A percentile compares a stretch with the other conserved stretches of the same genome.
Evolutionary conservation across 768 basidiomycete genomes (phyloP).

Genomic region (Trametes cubensis): DNA sequence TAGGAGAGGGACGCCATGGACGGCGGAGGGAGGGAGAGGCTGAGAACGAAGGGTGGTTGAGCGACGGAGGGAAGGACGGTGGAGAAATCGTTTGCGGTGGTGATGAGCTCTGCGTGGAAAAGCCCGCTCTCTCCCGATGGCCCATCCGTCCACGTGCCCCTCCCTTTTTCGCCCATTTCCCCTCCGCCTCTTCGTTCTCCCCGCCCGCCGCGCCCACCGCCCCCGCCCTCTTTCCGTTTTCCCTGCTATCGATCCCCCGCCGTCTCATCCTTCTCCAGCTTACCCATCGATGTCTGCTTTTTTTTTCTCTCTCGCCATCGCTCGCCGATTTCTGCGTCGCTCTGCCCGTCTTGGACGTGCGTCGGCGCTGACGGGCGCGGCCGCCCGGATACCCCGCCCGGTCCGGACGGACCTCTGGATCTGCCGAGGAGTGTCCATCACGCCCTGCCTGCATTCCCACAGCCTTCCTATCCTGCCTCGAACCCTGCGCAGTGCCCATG

Average conservation of each 20-base stretch:
- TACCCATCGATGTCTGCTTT: neutral
- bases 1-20: conserved; percentile 20
- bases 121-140: conserved; percentile 20
- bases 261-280: conserved; percentile 1
- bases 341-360: neutral
- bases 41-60: neutral
- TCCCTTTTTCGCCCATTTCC: neutral
- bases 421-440: conserved; percentile 17
- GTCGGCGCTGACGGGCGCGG: neutral
- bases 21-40: conserved; percentile 7
- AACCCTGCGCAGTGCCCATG: neutral
- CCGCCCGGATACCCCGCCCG: neutral
- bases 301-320: neutral
- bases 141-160: conserved; percentile 10
- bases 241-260: conserved; percentile 5
- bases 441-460: conserved; percentile 8
- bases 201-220: neutral
- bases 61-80: conserved; percentile 4
- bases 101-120: neutral
- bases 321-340: neutral
- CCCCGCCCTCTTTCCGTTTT: neutral
- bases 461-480: neutral
- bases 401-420: conserved; percentile 18
- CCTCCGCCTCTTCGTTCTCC: neutral
- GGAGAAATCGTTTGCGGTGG: conserved; percentile 13